These are phyloP conservation scores for Whalleya microplaca DNA, from an alignment of 2,329 filamentous ascomycete species.

Conservation along the genomic window DNA sequence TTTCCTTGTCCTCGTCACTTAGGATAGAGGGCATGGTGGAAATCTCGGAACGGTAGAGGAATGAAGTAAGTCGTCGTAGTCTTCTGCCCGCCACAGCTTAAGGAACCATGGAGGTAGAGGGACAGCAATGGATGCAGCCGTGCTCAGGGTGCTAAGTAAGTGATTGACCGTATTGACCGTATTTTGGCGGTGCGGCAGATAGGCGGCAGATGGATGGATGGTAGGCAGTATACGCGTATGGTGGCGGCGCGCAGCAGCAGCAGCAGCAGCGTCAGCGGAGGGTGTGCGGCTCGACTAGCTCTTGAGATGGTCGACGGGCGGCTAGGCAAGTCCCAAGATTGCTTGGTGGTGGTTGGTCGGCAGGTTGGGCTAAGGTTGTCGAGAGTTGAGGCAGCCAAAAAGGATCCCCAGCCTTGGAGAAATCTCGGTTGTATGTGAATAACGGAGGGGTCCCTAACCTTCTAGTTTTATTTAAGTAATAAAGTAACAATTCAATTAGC, in stretches of 20 bases:
- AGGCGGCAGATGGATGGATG: background rate
- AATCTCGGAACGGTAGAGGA: conserved; percentile 18
- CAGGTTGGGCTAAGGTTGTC: conserved; percentile 10
- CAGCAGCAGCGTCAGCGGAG: conserved; percentile 15
- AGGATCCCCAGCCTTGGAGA: conserved; percentile 13
- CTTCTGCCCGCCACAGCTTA: conserved; percentile 20
- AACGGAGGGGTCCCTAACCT: background rate
- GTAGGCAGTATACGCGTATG: conserved; percentile 3
- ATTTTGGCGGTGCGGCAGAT: background rate
- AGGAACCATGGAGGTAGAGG: conserved; percentile 5
- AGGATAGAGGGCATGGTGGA: conserved; percentile 68
- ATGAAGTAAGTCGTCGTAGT: conserved; percentile 11
- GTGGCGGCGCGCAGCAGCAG: background rate
- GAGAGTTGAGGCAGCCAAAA: conserved; percentile 19
- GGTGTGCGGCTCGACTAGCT: conserved; percentile 7
- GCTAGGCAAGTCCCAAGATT: background rate
- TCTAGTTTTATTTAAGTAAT: background rate
- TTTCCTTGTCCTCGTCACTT: conserved; percentile 93
- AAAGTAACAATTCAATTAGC: background rate
- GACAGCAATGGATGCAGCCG: background rate
- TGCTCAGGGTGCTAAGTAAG: too few species aligned
- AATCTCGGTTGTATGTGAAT: conserved; percentile 17
- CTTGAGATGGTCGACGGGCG: conserved; percentile 21
- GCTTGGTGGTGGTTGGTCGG: conserved; percentile 7
- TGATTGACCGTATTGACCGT: background rate